These are phyloP conservation scores for Smittium culicis DNA, from an alignment of 371 early-diverging fungal genomes.

Conservation along the genomic window DNA sequence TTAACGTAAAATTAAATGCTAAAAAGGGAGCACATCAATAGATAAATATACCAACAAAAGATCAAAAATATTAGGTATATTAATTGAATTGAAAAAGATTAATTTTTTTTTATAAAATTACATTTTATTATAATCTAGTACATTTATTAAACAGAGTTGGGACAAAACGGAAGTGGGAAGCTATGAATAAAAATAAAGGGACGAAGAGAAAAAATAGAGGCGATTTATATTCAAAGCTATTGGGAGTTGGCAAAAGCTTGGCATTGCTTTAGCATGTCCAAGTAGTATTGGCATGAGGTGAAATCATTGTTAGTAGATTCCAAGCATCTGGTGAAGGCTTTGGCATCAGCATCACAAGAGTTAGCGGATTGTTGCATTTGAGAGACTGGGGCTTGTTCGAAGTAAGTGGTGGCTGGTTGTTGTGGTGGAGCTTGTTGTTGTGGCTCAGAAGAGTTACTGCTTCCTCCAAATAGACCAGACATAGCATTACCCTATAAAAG, in stretches of 20 bases:
- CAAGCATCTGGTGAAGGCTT: slow-evolving; percentile 71
- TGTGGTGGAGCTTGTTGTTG: slow-evolving; percentile 28
- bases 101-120: too few species aligned
- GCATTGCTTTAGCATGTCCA: slow-evolving; percentile 77
- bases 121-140: too few species aligned
- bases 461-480: slow-evolving; percentile 52
- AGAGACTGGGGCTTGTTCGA: slow-evolving; percentile 11
- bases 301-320: slow-evolving; percentile 66
- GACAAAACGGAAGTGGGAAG: too few species aligned
- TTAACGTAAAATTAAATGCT: too few species aligned
- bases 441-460: slow-evolving; percentile 22
- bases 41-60: too few species aligned
- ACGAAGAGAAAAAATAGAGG: too few species aligned
- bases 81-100: too few species aligned
- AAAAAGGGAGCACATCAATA: too few species aligned
- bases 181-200: too few species aligned
- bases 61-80: too few species aligned
- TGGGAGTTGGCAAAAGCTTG: slow-evolving; percentile 51
- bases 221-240: too few species aligned
- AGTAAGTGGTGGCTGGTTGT: slow-evolving; percentile 29
- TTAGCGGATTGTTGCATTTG: slow-evolving; percentile 16
- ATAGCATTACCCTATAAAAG: slow-evolving; percentile 53
- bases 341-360: slow-evolving; percentile 67
- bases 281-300: slow-evolving; percentile 65
- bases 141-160: too few species aligned